Conservation (phyloP, 768 basidiomycete genomes). For the Ramaria sp. region DNA sequence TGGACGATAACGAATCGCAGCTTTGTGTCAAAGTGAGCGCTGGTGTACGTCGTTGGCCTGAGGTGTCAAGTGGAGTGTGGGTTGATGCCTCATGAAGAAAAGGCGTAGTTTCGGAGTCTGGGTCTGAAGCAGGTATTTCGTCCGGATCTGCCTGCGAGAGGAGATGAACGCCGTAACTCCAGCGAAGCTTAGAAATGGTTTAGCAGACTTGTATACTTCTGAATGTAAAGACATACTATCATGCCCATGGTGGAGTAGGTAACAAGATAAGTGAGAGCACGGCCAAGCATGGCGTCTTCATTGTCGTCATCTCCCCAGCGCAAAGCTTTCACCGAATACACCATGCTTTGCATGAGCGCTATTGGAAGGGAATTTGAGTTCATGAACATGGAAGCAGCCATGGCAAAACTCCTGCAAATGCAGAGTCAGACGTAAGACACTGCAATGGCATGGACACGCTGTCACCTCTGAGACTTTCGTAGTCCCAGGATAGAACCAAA, state of each 20-base stretch:
- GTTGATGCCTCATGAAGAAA: constrained; percentile 6
- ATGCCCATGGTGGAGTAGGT: constrained; percentile 92
- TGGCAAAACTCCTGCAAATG: constrained; percentile 53
- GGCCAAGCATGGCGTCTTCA: constrained; percentile 80
- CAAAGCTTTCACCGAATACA: constrained; percentile 64
- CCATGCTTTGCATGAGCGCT: constrained; percentile 86
- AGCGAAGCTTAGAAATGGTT: constrained; percentile 50
- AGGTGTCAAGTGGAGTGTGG: not conserved
- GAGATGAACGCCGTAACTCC: constrained; percentile 86
- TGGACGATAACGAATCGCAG: not conserved
- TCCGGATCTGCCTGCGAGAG: constrained; percentile 63
- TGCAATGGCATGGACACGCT: constrained; percentile 8
- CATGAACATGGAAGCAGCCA: constrained; percentile 83
- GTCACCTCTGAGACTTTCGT: constrained; percentile 66
- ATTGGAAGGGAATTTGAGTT: constrained; percentile 94
- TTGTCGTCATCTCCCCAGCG: constrained; percentile 78
- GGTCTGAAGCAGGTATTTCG: constrained; percentile 4
- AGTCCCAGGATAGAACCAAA: constrained; percentile 58
- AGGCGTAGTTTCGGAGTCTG: constrained; percentile 2
- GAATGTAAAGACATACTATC: constrained; percentile 49
- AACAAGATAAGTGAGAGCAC: constrained; percentile 83
- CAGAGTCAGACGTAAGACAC: not conserved
- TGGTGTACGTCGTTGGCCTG: not conserved
- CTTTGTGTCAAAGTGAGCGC: not conserved
- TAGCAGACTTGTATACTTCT: not conserved